Base-by-base conservation (phyloP, 345 rosid species). In the Eucalyptus polyanthemos region DNA sequence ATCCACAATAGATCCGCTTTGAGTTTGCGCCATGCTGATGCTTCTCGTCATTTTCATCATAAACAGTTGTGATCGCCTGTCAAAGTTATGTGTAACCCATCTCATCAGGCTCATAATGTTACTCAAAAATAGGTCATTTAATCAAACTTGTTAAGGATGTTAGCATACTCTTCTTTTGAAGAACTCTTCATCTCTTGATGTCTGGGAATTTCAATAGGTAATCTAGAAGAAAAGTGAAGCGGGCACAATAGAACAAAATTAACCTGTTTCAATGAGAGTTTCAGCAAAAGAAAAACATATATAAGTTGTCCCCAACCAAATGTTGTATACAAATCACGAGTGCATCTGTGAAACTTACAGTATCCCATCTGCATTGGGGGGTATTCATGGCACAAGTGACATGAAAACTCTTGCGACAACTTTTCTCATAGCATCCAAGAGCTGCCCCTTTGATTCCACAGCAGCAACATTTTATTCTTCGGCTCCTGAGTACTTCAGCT, bases 361-460 rank as follows among this genome's bases (percentile, higher is more conserved):
- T 47, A 91, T 98, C 99, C 99, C 99, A 97, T 89, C 95, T 95
- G 92, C 98, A 97, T 92, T 95, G 93, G 87, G 97, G 91, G 22
- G 42, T 88, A 29, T 86, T 42, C 44, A 76, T 90, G 86, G 91
- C 91, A 72, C 91, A 90, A 56, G 91, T 54, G 54, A 90, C 91
- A 25, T 90, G 91, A 88, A 90, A 90, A 88, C 90, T 90, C 91
- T 88, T 88, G 86, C 90, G 88, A 45, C 91, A 88, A 89, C 89
- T 93, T 89, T 93, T 91, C 90, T 95, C 97, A 92, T 94, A 98
- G 93, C 99, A 97, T 54, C 99, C 99, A 89, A 98, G 96, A 37
- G 98, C 97, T 87, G 99, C 99, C 65, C 99, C 99, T 93, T 97
- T 98, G 90, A 94, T 94, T 60, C 96, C 97, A 88, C 99, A 98